Conservation (phyloP, 768 basidiomycete genomes). For the Psilocybe cubensis region DNA sequence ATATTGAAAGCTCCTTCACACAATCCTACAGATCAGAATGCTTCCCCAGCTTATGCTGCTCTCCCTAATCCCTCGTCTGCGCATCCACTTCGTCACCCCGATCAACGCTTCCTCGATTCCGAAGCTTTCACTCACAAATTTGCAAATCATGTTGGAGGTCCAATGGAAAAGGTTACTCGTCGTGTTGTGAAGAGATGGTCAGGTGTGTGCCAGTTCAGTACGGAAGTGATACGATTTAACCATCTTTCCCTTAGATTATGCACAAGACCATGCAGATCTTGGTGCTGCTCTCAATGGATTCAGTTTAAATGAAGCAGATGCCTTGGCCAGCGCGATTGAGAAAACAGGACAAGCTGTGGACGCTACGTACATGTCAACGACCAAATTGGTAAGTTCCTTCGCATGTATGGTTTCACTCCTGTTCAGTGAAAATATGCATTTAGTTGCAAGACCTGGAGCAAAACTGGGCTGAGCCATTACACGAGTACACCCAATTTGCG, state of each 20-base stretch:
- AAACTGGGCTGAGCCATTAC: constrained; percentile 93
- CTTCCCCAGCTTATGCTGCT: constrained; percentile 75
- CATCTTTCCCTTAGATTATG: constrained; percentile 54
- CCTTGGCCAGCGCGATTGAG: constrained; percentile 84
- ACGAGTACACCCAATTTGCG: constrained; percentile 95
- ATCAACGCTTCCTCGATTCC: constrained; percentile 95
- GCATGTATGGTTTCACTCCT: neutral
- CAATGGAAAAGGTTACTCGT: constrained; percentile 96
- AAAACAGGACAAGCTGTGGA: constrained; percentile 97
- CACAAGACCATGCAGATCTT: constrained; percentile 88
- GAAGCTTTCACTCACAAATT: constrained; percentile 97
- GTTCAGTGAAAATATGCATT: constrained; percentile 2
- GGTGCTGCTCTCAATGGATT: constrained; percentile 93
- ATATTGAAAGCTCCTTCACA: constrained; percentile 94
- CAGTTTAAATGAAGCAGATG: constrained; percentile 81
- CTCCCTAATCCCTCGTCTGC: constrained; percentile 90
- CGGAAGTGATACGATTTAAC: constrained; percentile 5
- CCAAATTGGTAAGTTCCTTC: constrained; percentile 67
- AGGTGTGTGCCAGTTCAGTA: constrained; percentile 49
- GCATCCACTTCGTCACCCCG: constrained; percentile 88
- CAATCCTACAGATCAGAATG: constrained; percentile 83
- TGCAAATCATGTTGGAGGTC: constrained; percentile 86
- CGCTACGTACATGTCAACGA: constrained; percentile 90
- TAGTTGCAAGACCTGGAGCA: constrained; percentile 94
- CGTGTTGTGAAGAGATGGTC: constrained; percentile 94